phyloP scores from a whole-genome alignment of 2,329 filamentous ascomycete genomes.

The Botrytis byssoidea region DNA sequence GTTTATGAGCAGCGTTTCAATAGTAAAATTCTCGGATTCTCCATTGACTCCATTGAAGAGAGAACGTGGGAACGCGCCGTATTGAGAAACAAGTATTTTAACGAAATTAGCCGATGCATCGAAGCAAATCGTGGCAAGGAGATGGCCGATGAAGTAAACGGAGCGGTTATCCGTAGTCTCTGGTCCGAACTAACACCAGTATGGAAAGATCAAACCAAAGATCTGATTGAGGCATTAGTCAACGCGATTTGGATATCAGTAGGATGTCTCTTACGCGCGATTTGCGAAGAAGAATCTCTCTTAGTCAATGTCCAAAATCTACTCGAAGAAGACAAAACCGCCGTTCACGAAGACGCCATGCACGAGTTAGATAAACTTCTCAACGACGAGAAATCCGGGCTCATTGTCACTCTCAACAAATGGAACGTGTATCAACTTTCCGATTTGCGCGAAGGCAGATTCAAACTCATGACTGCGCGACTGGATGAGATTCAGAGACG shows the following conservation, averaged over 20 bases:
- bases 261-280: neutral
- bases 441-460: neutral
- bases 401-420: neutral
- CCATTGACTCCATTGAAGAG: neutral
- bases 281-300: neutral
- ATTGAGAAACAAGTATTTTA: neutral
- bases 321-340: neutral
- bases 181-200: neutral
- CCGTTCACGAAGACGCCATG: neutral
- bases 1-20: neutral
- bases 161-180: neutral
- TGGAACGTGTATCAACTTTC: neutral
- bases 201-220: neutral
- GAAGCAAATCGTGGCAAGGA: neutral
- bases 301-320: neutral
- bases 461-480: neutral
- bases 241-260: neutral
- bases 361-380: neutral
- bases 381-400: neutral
- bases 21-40: neutral
- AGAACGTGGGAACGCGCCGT: neutral
- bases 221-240: neutral
- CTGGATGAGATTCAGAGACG: neutral
- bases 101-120: neutral
- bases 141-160: constrained; percentile 3